Conservation (phyloP, 192 early-diverging fungal genomes). For the Coemansia sp. region DNA sequence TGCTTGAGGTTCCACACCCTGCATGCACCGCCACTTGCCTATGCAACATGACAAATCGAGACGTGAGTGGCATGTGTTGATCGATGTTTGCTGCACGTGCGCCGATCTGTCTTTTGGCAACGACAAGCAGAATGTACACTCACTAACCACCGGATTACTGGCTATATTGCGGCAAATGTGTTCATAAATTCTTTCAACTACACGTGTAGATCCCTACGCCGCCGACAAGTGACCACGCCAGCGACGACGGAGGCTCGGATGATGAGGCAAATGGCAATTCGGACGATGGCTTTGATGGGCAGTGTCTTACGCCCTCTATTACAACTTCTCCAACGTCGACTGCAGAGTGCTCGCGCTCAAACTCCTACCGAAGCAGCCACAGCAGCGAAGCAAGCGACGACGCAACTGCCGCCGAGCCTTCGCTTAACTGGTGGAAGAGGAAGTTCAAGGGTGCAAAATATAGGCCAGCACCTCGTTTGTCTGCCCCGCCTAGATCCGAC, state of each 20-base stretch:
- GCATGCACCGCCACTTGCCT: slow-evolving; percentile 6
- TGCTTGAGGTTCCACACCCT: not conserved
- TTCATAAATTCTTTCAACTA: not conserved
- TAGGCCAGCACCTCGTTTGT: slow-evolving; percentile 5
- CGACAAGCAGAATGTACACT: not conserved
- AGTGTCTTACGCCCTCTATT: slow-evolving; percentile 19
- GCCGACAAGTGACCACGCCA: slow-evolving; percentile 7
- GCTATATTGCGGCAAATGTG: not conserved
- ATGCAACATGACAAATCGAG: not conserved
- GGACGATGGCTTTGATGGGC: slow-evolving; percentile 46
- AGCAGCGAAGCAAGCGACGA: slow-evolving; percentile 35
- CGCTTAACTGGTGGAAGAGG: slow-evolving; percentile 45
- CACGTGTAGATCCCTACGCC: not conserved
- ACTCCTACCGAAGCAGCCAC: slow-evolving; percentile 33
- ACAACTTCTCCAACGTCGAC: slow-evolving; percentile 34
- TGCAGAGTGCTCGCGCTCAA: slow-evolving; percentile 46
- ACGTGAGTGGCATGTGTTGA: not conserved
- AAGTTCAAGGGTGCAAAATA: slow-evolving; percentile 20
- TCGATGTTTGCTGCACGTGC: not conserved
- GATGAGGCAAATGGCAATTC: slow-evolving; percentile 19
- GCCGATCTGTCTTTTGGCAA: not conserved
- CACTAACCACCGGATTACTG: not conserved
- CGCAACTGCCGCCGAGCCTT: slow-evolving; percentile 37
- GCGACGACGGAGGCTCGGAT: slow-evolving; percentile 27
- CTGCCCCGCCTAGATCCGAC: not conserved